Evolutionary conservation across 805 yeast genomes (phyloP).

Genomic region (Cyberlindnera galapagoensis): DNA sequence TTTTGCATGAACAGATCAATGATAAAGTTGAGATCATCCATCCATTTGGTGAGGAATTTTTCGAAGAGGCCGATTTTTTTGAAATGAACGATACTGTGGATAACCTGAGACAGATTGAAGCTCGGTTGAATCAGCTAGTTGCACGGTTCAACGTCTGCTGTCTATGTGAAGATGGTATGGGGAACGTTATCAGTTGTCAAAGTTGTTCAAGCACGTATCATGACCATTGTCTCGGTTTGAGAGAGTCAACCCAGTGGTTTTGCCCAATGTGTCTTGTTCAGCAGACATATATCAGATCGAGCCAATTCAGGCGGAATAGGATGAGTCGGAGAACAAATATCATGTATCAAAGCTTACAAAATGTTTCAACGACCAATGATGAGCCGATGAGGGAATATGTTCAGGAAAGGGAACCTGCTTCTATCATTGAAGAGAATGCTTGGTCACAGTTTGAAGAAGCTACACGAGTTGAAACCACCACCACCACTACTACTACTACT

Average conservation of each 20-base stretch:
- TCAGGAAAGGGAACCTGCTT: conserved; percentile 8
- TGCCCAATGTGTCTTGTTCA: conserved; percentile 47
- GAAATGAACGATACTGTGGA: conserved; percentile 3
- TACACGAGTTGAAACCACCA: conserved; percentile 2
- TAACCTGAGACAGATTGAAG: too few species aligned
- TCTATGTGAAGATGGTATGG: conserved; percentile 18
- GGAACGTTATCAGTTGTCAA: conserved; percentile 20
- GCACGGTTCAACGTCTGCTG: conserved; percentile 19
- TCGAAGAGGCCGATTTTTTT: conserved; percentile 11
- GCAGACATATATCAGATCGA: conserved; percentile 26
- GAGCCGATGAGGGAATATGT: conserved; percentile 7
- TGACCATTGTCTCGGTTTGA: conserved; percentile 32
- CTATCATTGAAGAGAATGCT: conserved; percentile 19
- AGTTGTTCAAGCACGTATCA: conserved; percentile 37
- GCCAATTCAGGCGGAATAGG: conserved; percentile 21
- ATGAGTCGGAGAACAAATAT: conserved; percentile 24
- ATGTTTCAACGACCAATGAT: conserved; percentile 1
- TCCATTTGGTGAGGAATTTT: conserved; percentile 12
- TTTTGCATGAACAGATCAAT: too few species aligned
- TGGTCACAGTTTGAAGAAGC: conserved; percentile 22
- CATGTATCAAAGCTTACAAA: conserved; percentile 15
- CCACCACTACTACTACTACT: background rate
- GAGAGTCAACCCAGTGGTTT: conserved; percentile 29
- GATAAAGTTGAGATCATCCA: too few species aligned
- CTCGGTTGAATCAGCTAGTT: conserved; percentile 17